Conservation (phyloP, 768 basidiomycete genomes). For the Podaxis sp. region DNA sequence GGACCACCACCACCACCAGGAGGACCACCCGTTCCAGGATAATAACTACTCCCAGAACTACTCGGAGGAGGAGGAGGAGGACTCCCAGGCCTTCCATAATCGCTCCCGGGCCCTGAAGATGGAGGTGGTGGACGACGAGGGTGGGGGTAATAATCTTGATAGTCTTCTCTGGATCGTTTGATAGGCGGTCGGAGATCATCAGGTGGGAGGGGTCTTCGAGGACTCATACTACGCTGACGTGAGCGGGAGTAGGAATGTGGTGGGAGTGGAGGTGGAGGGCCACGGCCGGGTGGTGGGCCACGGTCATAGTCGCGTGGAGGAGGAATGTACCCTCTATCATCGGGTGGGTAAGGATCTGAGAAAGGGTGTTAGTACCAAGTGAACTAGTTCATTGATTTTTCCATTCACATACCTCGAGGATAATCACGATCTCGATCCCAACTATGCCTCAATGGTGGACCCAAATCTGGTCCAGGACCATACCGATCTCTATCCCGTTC, state of each 20-base stretch:
- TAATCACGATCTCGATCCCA: background rate
- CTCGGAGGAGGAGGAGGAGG: background rate
- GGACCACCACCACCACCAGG: background rate
- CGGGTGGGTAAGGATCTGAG: background rate
- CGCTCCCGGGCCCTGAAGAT: background rate
- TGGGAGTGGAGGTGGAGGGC: background rate
- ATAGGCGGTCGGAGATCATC: background rate
- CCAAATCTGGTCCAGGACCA: background rate
- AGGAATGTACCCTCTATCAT: background rate
- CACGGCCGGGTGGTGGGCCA: background rate
- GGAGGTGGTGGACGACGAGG: background rate
- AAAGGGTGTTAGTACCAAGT: background rate
- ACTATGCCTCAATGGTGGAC: background rate
- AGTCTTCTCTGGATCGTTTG: background rate
- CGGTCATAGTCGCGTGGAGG: background rate
- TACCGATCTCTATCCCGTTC: background rate
- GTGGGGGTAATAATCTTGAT: background rate
- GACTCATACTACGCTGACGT: background rate
- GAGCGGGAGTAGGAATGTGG: background rate
- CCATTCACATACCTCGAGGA: background rate
- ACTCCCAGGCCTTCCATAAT: background rate
- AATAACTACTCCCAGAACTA: background rate
- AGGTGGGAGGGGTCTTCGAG: background rate
- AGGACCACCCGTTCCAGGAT: background rate
- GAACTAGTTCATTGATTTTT: no score